Base-by-base conservation (phyloP, 2,329 filamentous ascomycete species). In the Cladosporium colombiae region DNA sequence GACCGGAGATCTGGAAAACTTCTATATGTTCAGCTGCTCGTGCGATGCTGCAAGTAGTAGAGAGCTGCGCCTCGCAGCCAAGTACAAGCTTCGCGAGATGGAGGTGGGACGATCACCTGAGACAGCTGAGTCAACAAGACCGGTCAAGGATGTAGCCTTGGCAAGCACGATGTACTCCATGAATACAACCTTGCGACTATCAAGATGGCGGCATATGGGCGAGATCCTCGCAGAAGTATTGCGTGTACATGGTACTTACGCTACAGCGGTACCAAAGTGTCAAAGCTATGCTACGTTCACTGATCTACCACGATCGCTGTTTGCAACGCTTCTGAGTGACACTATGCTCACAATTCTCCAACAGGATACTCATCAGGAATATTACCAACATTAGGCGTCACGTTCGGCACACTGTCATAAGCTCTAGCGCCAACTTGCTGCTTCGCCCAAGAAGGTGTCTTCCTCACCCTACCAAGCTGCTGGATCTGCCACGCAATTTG, bases 401-500 rank as follows among this genome's bases (percentile, higher is more conserved):
- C 70, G 1, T 69, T 70, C 5, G 84, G 84, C 66, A 86, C 81
- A 18, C 50, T 69, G 11, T 72, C 73, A 70, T 83, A 85, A 5
- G 55, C 70, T 71, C 69, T 75, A 3, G 73, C 73, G 67, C 79
- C 78, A 14, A 84, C 77, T 0, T 68, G 72, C 61, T 75, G 68
- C 67, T 74, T 78, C 25, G 81, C 81, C 77, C 82, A 84, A 3
- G 65, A 61, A 16, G 86, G 86, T 66, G 78, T 74, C 69, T 70
- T 81, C 66, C 85, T 80, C 25, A 82, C 75, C 66, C 81, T 78
- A 25, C 79, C 74, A 55, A 85, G 69, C 53, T 76, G 73, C 70
- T 85, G 82, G 29, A 88, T 78, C 55, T 77, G 74, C 65, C 79
- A 82, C n/a, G 84, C 86, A 37, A 88, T 80, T 52, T 79, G 78